phyloP scores from a whole-genome alignment of 148 eudicot species.

The Cornus florida region DNA sequence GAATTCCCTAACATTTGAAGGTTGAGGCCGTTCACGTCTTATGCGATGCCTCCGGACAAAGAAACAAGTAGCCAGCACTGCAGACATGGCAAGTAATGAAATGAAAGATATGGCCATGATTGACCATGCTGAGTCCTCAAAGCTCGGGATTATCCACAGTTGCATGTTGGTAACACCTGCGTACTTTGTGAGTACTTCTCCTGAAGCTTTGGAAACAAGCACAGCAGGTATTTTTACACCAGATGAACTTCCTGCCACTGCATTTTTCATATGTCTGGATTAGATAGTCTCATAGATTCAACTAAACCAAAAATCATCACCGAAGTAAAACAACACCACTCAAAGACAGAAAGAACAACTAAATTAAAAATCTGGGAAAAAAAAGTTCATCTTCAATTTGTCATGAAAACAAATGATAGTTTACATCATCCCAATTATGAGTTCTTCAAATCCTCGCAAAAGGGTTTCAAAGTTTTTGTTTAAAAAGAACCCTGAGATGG shows the following conservation, averaged over 20 bases:
- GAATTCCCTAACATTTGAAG: constrained; percentile 51
- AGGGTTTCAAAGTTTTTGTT: neutral
- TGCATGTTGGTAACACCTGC: constrained; percentile 36
- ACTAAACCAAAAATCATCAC: neutral
- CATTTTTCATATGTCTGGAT: constrained; percentile 18
- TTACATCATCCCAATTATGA: neutral
- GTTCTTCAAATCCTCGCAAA: neutral
- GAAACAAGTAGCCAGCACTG: constrained; percentile 73
- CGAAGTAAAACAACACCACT: no score
- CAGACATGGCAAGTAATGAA: constrained; percentile 71
- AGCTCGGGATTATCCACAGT: constrained; percentile 59
- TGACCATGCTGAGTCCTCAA: constrained; percentile 70
- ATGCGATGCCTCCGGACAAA: constrained; percentile 66
- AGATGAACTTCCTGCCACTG: constrained; percentile 74
- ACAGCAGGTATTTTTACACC: constrained; percentile 54
- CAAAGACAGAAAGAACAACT: neutral
- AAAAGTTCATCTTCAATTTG: neutral
- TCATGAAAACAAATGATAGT: neutral
- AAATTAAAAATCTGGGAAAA: neutral
- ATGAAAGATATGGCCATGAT: constrained; percentile 73
- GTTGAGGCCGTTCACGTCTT: constrained; percentile 57
- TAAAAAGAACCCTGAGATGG: neutral
- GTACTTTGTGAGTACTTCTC: constrained; percentile 46
- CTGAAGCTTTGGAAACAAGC: constrained; percentile 59
- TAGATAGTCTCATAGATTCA: constrained; percentile 4